Percentiles rank a stretch among this genome's conserved stretches.
Conservation (phyloP, 1,284 basidiomycete genomes). For the Marasmius fiardii region DNA sequence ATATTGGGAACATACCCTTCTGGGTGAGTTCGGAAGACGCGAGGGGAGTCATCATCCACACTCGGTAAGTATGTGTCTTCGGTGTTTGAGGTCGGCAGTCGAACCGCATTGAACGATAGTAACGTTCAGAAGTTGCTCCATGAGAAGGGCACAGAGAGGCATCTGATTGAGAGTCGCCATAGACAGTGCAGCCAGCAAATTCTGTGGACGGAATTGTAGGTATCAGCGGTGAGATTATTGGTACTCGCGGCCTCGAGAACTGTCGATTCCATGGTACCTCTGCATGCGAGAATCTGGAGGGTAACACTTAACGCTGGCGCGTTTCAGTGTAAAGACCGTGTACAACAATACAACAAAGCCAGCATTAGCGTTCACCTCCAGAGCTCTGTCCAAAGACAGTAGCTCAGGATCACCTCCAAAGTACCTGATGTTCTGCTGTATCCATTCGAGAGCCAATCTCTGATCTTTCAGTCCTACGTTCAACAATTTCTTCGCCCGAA, state of each 20-base stretch:
- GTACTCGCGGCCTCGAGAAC: constrained; percentile 3
- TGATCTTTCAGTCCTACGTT: constrained; percentile 7
- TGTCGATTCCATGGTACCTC: constrained; percentile 4
- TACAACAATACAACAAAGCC: no score
- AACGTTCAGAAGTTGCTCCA: constrained; percentile 3
- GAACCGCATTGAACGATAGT: constrained; percentile 3
- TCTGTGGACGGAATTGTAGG: constrained; percentile 1
- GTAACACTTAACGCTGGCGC: neutral
- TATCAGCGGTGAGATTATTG: neutral
- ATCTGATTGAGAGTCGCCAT: neutral
- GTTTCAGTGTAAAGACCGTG: neutral
- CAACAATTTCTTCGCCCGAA: neutral
- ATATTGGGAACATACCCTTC: constrained; percentile 1
- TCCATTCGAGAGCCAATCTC: constrained; percentile 5
- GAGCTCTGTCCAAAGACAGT: constrained; percentile 1
- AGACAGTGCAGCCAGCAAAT: constrained; percentile 1
- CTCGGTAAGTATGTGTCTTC: constrained; percentile 5
- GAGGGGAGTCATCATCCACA: constrained; percentile 4
- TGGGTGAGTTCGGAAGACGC: constrained; percentile 2
- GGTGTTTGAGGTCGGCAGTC: neutral
- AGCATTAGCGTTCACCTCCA: neutral
- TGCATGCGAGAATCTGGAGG: constrained; percentile 5
- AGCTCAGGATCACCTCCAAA: constrained; percentile 1
- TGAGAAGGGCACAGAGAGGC: neutral
- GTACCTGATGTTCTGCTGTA: neutral